phyloP scores from a whole-genome alignment of 1,139 yeast species.

The Lodderomyces parapsilosis region DNA sequence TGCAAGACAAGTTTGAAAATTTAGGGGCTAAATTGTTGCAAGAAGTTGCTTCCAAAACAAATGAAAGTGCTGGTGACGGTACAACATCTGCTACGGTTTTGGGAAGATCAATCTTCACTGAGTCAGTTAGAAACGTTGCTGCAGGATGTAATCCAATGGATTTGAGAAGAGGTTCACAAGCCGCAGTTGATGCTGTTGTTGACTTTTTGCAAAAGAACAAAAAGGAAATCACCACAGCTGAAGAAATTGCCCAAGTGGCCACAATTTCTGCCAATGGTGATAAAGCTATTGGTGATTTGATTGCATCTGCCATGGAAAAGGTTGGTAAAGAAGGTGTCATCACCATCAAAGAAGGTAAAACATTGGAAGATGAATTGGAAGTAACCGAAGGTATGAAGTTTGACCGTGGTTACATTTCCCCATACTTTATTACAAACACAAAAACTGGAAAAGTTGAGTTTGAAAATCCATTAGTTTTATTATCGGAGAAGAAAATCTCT shows the following conservation, averaged over 20 bases:
- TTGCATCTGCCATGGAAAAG: slow-evolving; percentile 98
- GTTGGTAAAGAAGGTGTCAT: slow-evolving; percentile 99
- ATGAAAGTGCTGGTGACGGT: slow-evolving; percentile 99
- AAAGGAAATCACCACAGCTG: slow-evolving; percentile 95
- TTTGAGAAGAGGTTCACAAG: slow-evolving; percentile 97
- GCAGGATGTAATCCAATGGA: slow-evolving; percentile 99
- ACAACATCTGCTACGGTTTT: slow-evolving; percentile 97
- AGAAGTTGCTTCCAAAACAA: slow-evolving; percentile 97
- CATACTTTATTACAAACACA: slow-evolving; percentile 95
- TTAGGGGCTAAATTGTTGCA: slow-evolving; percentile 95
- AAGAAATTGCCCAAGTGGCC: slow-evolving; percentile 98
- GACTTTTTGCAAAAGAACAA: slow-evolving; percentile 84
- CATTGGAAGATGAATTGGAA: slow-evolving; percentile 94
- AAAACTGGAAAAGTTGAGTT: slow-evolving; percentile 97
- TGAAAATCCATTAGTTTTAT: slow-evolving; percentile 87
- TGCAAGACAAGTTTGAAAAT: slow-evolving; percentile 93
- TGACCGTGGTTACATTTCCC: slow-evolving; percentile 98
- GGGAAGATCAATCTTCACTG: slow-evolving; percentile 96
- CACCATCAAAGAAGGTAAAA: slow-evolving; percentile 95
- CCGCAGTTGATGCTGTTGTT: slow-evolving; percentile 97
- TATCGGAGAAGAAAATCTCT: slow-evolving; percentile 93
- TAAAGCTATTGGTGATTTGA: slow-evolving; percentile 84
- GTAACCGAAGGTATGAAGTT: slow-evolving; percentile 99
- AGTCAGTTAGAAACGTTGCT: slow-evolving; percentile 96
- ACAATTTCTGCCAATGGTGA: slow-evolving; percentile 99